A percentile compares a stretch with the other conserved stretches of the same genome.
Evolutionary conservation across 2,329 filamentous ascomycete species (phyloP).

Genomic region (Scedosporium boydii): DNA sequence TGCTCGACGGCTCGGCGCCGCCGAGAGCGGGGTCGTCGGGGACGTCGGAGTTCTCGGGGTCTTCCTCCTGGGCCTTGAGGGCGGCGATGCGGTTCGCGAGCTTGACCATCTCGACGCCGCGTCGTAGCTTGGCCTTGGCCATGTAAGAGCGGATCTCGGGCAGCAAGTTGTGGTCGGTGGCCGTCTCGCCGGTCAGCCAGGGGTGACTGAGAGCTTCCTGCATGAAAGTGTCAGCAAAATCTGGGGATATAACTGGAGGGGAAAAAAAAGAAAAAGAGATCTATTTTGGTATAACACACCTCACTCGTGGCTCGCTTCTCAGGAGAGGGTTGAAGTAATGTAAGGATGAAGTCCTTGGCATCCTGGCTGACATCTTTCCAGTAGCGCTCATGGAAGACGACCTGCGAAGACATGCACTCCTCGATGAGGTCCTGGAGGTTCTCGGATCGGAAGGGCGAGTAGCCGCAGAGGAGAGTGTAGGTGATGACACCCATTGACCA

Average conservation of each 20-base stretch:
- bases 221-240: conserved; percentile 6
- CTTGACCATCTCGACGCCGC: conserved; percentile 93
- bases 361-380: conserved; percentile 97
- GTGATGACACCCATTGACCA: conserved; percentile 99
- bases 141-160: conserved; percentile 94
- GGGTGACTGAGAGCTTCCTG: conserved; percentile 70
- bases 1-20: conserved; percentile 24
- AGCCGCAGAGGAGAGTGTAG: conserved; percentile 94
- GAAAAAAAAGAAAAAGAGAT: not conserved
- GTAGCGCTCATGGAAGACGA: conserved; percentile 95
- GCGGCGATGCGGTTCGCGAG: conserved; percentile 90
- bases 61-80: conserved; percentile 88
- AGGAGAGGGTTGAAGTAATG: conserved; percentile 70
- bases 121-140: conserved; percentile 79
- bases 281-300: conserved; percentile 34
- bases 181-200: conserved; percentile 87
- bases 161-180: conserved; percentile 91
- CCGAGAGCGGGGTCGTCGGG: conserved; percentile 52
- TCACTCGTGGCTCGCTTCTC: conserved; percentile 68
- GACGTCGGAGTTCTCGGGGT: conserved; percentile 64
- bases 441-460: conserved; percentile 95
- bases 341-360: conserved; percentile 87
- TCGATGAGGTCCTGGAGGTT: conserved; percentile 88
- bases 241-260: not conserved
- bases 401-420: conserved; percentile 73